Evolutionary conservation across 805 yeast species (phyloP), one percentile per base, ranked within the genome.

Genomic region (Barnettozyma vustinii): DNA sequence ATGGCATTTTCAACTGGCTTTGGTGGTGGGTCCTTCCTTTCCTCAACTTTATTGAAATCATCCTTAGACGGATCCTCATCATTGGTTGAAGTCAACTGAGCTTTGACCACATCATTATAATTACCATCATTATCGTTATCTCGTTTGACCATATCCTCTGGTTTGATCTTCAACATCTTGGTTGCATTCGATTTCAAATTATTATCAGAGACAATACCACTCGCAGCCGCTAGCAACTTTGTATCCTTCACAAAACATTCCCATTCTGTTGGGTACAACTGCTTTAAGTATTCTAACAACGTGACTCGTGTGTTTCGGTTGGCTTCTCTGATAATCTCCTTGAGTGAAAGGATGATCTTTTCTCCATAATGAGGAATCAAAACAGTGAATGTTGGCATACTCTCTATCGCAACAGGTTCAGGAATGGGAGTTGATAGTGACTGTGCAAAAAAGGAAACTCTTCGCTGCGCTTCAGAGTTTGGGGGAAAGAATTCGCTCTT

Each of bases 391-490:
- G 86, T 70, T 1, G 96, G 95, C 91, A 87, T 87, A 37, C 80
- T 70, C 35, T 77, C 79, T 18, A 83, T 75, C 0, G 87, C 76
- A 12, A 76, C 66, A 0, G 89, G 83, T 42, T 82, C 88, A 1
- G 88, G 85, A 65, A 89, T 83, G 1, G 96, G 92, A 0, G 95
- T 87, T 0, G 96, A 82, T 33, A 89, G 69, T 0, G 96, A 87
- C 61, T 89, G 96, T 0, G 97, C 96, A 72, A 89, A 89, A 59
- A 87, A 89, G 0, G 96, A 85, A 2, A 89, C 75, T 49, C 97
- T 73, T 54, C 96, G 71, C 58, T 82, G 82, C 0, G 96, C 96
- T 61, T 87, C 96, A 0, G 89, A 79, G 41, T 79, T 76, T 1
- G 75, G 61, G 15, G 80, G 80, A 55, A 84, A 79, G 36, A 77